Base-by-base conservation (phyloP, 2,329 filamentous ascomycete genomes). In the Trichoderma brevicompactum region DNA sequence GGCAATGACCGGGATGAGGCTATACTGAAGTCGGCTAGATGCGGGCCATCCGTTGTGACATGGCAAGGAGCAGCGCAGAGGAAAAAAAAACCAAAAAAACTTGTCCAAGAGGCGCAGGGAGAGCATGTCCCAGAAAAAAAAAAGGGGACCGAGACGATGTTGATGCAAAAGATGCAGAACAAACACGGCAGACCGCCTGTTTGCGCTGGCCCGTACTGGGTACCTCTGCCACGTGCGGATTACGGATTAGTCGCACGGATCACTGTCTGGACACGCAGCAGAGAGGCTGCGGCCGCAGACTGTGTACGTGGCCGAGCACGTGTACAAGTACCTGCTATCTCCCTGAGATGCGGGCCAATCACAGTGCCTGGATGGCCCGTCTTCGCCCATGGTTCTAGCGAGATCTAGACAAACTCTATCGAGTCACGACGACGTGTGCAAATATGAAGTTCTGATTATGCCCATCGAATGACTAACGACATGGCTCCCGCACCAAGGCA, bases 361-460 rank as follows among this genome's bases (percentile, higher is more conserved):
- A 56, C 8, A 41, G 61, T 13, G 52, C 34, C 23, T 10, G 34
- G 34, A 48, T 17, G 40, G n/a, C 61, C 43, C 49, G 59, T 53
- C 59, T 62, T 62, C 28, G 19, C 44, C 46, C 61, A 48, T 43
- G 61, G 19, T 56, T 56, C 61, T 43, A 64, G 53, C 44, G 41
- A 64, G 61, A 64, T 64, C 61, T 64, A 56, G 61, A 56, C 61
- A 64, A 64, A 50, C 61, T 64, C 61, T 54, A 63, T 63, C 60
- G 49, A 63, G 49, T 63, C 60, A 63, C 60, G 60, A 36, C n/a
- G n/a, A 44, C 60, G 54, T 36, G 54, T 32, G 43, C 54, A 58
- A 58, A 38, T 38, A 7, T 38, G 36, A 38, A 6, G 36, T 38
- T 7, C 7, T 38, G 15, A 32, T 34, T 17, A 8, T 32, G 53